Conservation (phyloP, 805 yeast genomes). For the Ogataea methanolica region DNA sequence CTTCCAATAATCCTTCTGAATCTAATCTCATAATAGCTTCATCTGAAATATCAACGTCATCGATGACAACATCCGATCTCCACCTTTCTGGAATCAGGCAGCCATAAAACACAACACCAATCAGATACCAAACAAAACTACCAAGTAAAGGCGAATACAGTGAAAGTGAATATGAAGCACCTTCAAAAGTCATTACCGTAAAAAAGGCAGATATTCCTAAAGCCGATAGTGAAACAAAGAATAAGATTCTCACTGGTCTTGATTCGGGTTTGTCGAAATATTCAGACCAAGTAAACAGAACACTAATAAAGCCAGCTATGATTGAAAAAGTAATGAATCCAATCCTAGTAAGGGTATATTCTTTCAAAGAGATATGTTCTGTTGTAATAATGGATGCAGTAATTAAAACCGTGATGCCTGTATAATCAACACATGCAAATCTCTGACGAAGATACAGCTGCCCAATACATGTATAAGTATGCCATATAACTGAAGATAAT, state of each 20-base stretch:
- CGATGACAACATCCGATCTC: slow-evolving; percentile 63
- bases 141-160: slow-evolving; percentile 67
- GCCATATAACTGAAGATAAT: slow-evolving; percentile 81
- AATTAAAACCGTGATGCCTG: slow-evolving; percentile 87
- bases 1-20: slow-evolving; percentile 21
- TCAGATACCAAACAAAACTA: slow-evolving; percentile 67
- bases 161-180: slow-evolving; percentile 44
- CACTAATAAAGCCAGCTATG: slow-evolving; percentile 66
- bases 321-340: slow-evolving; percentile 58
- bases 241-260: slow-evolving; percentile 70
- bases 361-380: slow-evolving; percentile 72
- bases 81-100: slow-evolving; percentile 86
- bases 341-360: slow-evolving; percentile 44
- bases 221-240: slow-evolving; percentile 72
- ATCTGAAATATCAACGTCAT: slow-evolving; percentile 34
- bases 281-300: slow-evolving; percentile 87
- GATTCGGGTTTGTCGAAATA: slow-evolving; percentile 84
- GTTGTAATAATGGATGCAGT: slow-evolving; percentile 85
- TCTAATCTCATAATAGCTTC: slow-evolving; percentile 29
- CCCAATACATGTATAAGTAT: slow-evolving; percentile 80
- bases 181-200: slow-evolving; percentile 50
- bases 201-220: slow-evolving; percentile 68
- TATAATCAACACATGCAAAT: slow-evolving; percentile 91
- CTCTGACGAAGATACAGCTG: slow-evolving; percentile 55
- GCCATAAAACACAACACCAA: slow-evolving; percentile 86